Conservation (phyloP, 768 basidiomycete species). For the Suillus spraguei region DNA sequence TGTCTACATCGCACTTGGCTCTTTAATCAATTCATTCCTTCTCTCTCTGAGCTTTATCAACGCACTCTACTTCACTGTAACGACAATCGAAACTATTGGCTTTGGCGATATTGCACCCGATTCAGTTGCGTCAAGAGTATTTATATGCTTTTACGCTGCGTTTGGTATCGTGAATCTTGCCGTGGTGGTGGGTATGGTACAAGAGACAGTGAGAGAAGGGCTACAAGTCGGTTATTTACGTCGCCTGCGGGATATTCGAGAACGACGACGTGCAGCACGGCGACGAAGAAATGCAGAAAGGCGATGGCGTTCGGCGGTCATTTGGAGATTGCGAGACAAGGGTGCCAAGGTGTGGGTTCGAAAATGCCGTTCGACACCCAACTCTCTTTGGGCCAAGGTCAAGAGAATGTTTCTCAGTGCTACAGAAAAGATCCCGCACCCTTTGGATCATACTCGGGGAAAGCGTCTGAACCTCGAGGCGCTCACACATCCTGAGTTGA, state of each 20-base stretch:
- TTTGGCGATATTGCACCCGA: constrained; percentile 76
- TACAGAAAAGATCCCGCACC: constrained; percentile 15
- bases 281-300: constrained; percentile 46
- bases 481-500: constrained; percentile 49
- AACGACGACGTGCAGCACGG: constrained; percentile 44
- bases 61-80: constrained; percentile 77
- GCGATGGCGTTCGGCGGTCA: constrained; percentile 65
- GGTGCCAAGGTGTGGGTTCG: constrained; percentile 56
- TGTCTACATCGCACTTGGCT: constrained; percentile 73
- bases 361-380: constrained; percentile 1
- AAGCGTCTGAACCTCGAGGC: constrained; percentile 68
- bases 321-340: constrained; percentile 57
- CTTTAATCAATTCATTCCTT: constrained; percentile 57
- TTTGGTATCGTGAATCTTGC: constrained; percentile 67
- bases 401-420: constrained; percentile 12
- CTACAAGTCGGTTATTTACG: constrained; percentile 65
- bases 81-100: constrained; percentile 71
- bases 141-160: constrained; percentile 57
- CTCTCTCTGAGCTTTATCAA: constrained; percentile 62
- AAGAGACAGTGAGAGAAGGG: constrained; percentile 74
- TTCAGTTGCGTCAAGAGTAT: constrained; percentile 54
- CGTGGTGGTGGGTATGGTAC: constrained; percentile 62
- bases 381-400: constrained; percentile 18
- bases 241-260: constrained; percentile 50
- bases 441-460: constrained; percentile 33